Base-by-base conservation (phyloP, 2,329 filamentous ascomycete species). In the Diaporthe citrichinensis region DNA sequence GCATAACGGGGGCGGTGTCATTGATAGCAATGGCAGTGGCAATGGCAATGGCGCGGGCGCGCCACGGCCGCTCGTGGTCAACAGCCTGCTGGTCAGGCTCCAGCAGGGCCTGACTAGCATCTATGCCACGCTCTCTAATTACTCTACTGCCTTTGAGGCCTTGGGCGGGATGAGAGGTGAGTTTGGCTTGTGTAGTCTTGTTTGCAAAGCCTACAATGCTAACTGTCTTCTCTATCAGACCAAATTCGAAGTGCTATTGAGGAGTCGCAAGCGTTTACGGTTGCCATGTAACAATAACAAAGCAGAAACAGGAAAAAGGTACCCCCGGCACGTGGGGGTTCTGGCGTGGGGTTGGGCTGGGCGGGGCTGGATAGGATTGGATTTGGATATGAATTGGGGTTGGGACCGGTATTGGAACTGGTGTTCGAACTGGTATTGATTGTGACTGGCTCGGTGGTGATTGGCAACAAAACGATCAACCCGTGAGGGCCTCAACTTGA, bases 151-250 rank as follows among this genome's bases (percentile, higher is more conserved):
- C 2, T 87, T 86, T 74, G 85, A 87, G 78, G 85, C 85, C n/a
- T 77, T 87, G 65, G 84, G 85, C 36, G 85, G 85, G 20, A 87
- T 87, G 85, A 81, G 85, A 82, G 85, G 85, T 86, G 77, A 79
- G 81, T 51, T 4, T 53, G 28, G 25, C 7, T 44, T 44, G 41
- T n/a, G 4, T 61, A 31, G n/a, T 23, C 7, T 9, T 8, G 8
- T 5, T 12, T 34, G 39, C 23, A 12, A 36, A 17, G 31, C 6
- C 7, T 34, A 20, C 9, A 2, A 28, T 67, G 28, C 39, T 76
- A 10, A 71, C 55, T 51, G n/a, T 55, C 14, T 23, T n/a, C 5
- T 1, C n/a, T 23, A 62, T 34, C 76, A 81, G 80, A 81, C 57
- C 79, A 80, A 59, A 81, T 81, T 15, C 76, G 77, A 44, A 78